Percentiles rank a stretch among this genome's conserved stretches.
Evolutionary conservation across 2,329 filamentous ascomycete species (phyloP).

Genomic region (Hymenoscyphus fraxineus): DNA sequence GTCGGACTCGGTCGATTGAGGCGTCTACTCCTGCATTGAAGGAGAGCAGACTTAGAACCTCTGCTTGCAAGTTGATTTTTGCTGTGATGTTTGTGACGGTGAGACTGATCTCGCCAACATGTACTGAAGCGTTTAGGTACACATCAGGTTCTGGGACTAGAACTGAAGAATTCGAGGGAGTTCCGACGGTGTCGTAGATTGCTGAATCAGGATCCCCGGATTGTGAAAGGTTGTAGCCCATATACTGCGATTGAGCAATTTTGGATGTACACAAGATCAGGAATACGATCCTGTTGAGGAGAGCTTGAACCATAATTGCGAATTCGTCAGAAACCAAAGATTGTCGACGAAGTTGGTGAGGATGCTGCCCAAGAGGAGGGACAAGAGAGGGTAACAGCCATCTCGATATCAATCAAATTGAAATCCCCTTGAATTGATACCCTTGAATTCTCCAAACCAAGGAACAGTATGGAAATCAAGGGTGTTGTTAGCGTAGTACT

Average conservation of each 20-base stretch:
- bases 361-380: not conserved
- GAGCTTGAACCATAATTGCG: not conserved
- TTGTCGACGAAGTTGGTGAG: not conserved
- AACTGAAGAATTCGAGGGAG: conserved; percentile 41
- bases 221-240: conserved; percentile 51
- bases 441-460: not conserved
- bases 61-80: conserved; percentile 57
- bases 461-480: not conserved
- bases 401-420: conserved; percentile 5
- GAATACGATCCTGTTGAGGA: conserved; percentile 3
- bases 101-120: conserved; percentile 55
- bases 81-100: conserved; percentile 57
- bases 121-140: conserved; percentile 55
- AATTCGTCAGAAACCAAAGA: not conserved
- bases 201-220: conserved; percentile 48
- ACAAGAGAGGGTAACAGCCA: not conserved
- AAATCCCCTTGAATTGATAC: not conserved
- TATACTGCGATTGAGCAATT: conserved; percentile 39
- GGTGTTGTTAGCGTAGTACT: not conserved
- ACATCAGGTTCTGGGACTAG: conserved; percentile 51
- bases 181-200: conserved; percentile 52
- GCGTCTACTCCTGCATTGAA: conserved; percentile 60
- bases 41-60: conserved; percentile 54
- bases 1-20: conserved; percentile 52
- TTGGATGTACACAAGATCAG: conserved; percentile 11